Evolutionary conservation across 257 asterid genomes (phyloP).

Genomic region (Fraxinus anomala): DNA sequence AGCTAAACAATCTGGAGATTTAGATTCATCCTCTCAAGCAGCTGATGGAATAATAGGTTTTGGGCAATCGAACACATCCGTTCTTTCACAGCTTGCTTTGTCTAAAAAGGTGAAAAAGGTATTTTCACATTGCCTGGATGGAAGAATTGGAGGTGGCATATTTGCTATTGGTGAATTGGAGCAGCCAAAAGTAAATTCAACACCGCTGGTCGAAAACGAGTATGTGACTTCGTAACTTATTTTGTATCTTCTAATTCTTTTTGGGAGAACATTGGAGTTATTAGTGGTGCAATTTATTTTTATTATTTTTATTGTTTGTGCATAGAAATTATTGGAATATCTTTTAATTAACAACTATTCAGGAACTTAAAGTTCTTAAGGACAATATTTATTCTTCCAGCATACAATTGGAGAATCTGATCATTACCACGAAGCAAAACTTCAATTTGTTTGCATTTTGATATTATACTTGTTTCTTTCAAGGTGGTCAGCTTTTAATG

Average conservation of each 20-base stretch:
- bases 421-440: background rate
- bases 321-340: background rate
- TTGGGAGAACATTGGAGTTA: background rate
- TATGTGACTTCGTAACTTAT: slow-evolving; percentile 38
- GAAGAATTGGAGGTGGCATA: slow-evolving; percentile 62
- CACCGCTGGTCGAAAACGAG: slow-evolving; percentile 48
- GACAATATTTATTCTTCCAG: too few species aligned
- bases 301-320: background rate
- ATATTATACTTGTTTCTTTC: background rate
- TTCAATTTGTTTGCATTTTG: background rate
- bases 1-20: slow-evolving; percentile 33
- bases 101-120: slow-evolving; percentile 50
- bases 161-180: slow-evolving; percentile 67
- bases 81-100: slow-evolving; percentile 61
- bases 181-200: slow-evolving; percentile 50
- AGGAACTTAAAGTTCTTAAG: background rate
- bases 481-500: background rate
- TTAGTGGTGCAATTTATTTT: background rate
- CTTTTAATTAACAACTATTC: background rate
- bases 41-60: slow-evolving; percentile 72
- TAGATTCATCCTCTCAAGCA: slow-evolving; percentile 46
- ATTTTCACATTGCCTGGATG: slow-evolving; percentile 65
- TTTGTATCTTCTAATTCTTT: background rate
- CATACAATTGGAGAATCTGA: slow-evolving; percentile 1
- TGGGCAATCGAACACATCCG: slow-evolving; percentile 63